phyloP scores from a whole-genome alignment of 2,329 filamentous ascomycete species.

The Aspergillus texensis region DNA sequence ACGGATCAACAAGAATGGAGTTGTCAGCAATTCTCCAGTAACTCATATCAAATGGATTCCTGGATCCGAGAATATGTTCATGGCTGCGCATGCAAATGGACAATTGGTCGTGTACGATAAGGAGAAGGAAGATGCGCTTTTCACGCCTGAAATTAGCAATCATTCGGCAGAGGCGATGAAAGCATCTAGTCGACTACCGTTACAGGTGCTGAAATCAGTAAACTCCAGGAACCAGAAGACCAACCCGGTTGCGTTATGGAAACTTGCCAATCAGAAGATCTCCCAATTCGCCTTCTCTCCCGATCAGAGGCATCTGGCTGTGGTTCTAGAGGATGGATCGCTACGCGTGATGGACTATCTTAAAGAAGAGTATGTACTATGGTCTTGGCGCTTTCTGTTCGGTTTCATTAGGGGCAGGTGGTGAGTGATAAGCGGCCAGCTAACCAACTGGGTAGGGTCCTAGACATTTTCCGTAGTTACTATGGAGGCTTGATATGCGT shows the following conservation, averaged over 20 bases:
- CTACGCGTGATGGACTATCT: constrained; percentile 90
- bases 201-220: constrained; percentile 86
- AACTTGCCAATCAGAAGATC: constrained; percentile 84
- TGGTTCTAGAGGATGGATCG: constrained; percentile 89
- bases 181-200: constrained; percentile 36
- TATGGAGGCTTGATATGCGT: constrained; percentile 92
- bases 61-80: constrained; percentile 87
- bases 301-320: constrained; percentile 80
- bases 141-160: constrained; percentile 65
- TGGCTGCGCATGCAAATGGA: constrained; percentile 90
- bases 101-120: constrained; percentile 94
- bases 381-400: background rate
- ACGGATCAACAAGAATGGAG: constrained; percentile 93
- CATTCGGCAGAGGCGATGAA: constrained; percentile 30
- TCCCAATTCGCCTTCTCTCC: constrained; percentile 93
- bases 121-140: constrained; percentile 86
- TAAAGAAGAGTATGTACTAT: constrained; percentile 71
- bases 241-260: constrained; percentile 92
- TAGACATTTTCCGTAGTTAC: constrained; percentile 86
- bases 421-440: background rate
- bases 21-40: constrained; percentile 83
- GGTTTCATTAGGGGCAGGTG: background rate
- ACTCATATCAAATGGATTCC: constrained; percentile 92
- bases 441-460: constrained; percentile 58
- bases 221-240: constrained; percentile 90